Percentiles rank a stretch among this genome's conserved stretches.
Evolutionary conservation across 192 early-diverging fungal genomes (phyloP).

Genomic region (Linnemannia schmuckeri): DNA sequence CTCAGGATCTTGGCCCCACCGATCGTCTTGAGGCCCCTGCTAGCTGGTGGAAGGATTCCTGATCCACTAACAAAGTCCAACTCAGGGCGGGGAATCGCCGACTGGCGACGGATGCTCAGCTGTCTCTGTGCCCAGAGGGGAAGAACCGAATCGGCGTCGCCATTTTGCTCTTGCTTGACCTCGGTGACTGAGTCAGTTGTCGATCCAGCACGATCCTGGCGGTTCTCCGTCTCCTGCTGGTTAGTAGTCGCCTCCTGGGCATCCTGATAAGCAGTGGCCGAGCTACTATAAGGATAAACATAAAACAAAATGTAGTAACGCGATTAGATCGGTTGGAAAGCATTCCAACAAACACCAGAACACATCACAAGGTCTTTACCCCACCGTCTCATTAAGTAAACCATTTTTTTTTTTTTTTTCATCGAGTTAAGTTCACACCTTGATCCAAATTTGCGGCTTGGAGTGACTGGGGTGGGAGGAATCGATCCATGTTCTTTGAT

Average conservation of each 20-base stretch:
- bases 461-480: conserved; percentile 34
- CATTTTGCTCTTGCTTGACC: background rate
- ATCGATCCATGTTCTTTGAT: background rate
- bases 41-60: conserved; percentile 41
- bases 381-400: background rate
- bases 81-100: conserved; percentile 42
- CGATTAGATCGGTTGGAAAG: background rate
- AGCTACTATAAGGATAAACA: background rate
- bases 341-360: background rate
- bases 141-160: background rate
- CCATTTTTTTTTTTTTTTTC: background rate
- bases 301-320: background rate
- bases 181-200: background rate
- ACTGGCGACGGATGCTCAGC: conserved; percentile 44
- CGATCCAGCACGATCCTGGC: background rate
- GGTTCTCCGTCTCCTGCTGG: background rate
- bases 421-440: background rate
- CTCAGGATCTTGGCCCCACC: conserved; percentile 48
- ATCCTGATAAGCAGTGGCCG: background rate
- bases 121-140: conserved; percentile 49
- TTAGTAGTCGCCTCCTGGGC: background rate
- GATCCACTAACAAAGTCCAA: conserved; percentile 48
- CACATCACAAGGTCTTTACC: background rate
- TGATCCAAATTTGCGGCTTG: background rate
- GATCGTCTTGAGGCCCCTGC: conserved; percentile 23